Evolutionary conservation across 495 filamentous ascomycete genomes (phyloP), one percentile per base, ranked within the genome.

Genomic region (Daldinia vernicosa): DNA sequence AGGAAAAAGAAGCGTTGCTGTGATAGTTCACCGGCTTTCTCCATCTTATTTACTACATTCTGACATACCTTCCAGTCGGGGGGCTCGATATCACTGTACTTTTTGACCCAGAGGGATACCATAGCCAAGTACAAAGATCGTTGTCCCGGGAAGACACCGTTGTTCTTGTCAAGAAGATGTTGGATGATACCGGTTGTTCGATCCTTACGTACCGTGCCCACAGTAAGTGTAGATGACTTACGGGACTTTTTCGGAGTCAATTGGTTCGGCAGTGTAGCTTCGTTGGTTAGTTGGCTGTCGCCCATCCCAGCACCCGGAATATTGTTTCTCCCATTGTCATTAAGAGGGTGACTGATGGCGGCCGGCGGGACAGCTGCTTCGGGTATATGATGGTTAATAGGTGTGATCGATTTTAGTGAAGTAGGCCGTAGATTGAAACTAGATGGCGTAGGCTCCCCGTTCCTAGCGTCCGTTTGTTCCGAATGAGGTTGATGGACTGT

Each of bases 101-200:
- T 79, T 64, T 89, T 88, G 27, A 83, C 78, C 88, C 90, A 93
- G 39, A 83, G 78, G 2, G 82, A 84, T 11, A 84, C 78, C 67
- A 93, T 88, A n/a, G 92, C 89, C 71, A 88, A 86, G 78, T 88
- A 91, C 4, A 98, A 80, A 52, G 92, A 89, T 59, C 84, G 84
- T n/a, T 89, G 87, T 26, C 89, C 88, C 11, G 92, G 92, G 63
- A 92, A 94, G 3, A 92, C 89, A 3, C 92, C 92, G 37, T 84
- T 81, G 67, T 91, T 91, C 51, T 84, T 86, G 28, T 90, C 83
- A 8, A 96, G 75, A 30, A 97, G 81, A 50, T 92, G 87, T 68
- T 90, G 80, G 45, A 97, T 83, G 40, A 94, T 89, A 22, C 87
- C 86, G 43, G 84, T 85, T 6, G 71, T 67, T 27, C 75, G 74